Evolutionary conservation across 1,139 yeast species (phyloP).

Genomic region (Protomyces lactucae-debilis): DNA sequence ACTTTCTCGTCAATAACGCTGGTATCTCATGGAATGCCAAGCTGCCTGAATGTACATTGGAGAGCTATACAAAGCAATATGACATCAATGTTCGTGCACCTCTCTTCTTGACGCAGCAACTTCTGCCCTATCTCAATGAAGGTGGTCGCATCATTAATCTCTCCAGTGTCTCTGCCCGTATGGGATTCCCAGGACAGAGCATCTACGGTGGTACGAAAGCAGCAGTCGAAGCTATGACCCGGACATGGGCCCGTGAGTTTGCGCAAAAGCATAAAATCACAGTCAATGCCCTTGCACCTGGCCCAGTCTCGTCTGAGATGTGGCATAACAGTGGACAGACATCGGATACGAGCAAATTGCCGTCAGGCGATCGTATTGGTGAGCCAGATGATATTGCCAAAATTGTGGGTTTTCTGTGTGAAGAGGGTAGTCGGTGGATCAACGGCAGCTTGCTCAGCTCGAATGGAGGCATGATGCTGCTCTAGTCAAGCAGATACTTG

Average conservation of each 20-base stretch:
- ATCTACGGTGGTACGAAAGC: constrained; percentile 36
- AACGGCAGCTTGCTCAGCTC: constrained; percentile 16
- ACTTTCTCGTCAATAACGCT: constrained; percentile 24
- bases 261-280: constrained; percentile 15
- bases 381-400: constrained; percentile 23
- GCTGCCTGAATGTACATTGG: background rate
- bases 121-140: constrained; percentile 1
- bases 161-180: constrained; percentile 24
- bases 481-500: background rate
- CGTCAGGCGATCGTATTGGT: constrained; percentile 17
- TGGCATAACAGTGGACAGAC: background rate
- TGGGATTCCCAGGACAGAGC: constrained; percentile 42
- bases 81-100: constrained; percentile 20
- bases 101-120: constrained; percentile 7
- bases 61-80: constrained; percentile 11
- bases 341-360: background rate
- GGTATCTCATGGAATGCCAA: constrained; percentile 9
- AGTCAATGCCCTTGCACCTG: constrained; percentile 20
- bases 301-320: constrained; percentile 22
- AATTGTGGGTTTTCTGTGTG: constrained; percentile 21
- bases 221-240: constrained; percentile 27
- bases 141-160: constrained; percentile 25
- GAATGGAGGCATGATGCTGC: constrained; percentile 22
- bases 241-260: constrained; percentile 20
- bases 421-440: constrained; percentile 18